A percentile compares a stretch with the other conserved stretches of the same genome.
Conservation (phyloP, 192 early-diverging fungal species). For the Phycomyces nitens region DNA sequence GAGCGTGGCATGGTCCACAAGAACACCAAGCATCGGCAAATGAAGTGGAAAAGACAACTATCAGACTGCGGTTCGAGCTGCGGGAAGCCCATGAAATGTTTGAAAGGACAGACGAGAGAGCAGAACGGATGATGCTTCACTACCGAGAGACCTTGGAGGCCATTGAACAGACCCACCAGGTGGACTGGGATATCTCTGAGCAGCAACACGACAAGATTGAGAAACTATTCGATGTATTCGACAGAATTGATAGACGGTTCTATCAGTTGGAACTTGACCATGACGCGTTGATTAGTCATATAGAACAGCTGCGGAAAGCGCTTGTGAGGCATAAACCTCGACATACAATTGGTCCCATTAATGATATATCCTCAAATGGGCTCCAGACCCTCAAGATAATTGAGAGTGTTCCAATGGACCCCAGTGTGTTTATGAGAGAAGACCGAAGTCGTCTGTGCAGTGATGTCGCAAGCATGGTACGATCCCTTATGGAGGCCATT, state of each 20-base stretch:
- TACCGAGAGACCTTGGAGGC: constrained; percentile 29
- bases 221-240: constrained; percentile 30
- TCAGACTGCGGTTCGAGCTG: constrained; percentile 39
- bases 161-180: constrained; percentile 22
- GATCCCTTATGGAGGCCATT: background rate
- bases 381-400: constrained; percentile 12
- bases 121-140: constrained; percentile 25
- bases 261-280: constrained; percentile 22
- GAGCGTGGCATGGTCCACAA: constrained; percentile 17
- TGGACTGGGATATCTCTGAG: constrained; percentile 26
- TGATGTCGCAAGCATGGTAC: constrained; percentile 8
- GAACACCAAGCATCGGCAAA: constrained; percentile 13
- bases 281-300: constrained; percentile 17
- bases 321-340: background rate
- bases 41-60: constrained; percentile 31
- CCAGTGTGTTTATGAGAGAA: constrained; percentile 6
- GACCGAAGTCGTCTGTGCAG: constrained; percentile 11
- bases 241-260: constrained; percentile 23
- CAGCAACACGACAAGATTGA: constrained; percentile 25
- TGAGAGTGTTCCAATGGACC: constrained; percentile 12
- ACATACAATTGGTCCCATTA: background rate
- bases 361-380: background rate
- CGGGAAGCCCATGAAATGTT: constrained; percentile 47
- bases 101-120: constrained; percentile 39
- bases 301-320: constrained; percentile 9